Evolutionary conservation across 1,139 yeast genomes (phyloP), one percentile per base, ranked within the genome.

Genomic region (Sugiyamaella novakii): DNA sequence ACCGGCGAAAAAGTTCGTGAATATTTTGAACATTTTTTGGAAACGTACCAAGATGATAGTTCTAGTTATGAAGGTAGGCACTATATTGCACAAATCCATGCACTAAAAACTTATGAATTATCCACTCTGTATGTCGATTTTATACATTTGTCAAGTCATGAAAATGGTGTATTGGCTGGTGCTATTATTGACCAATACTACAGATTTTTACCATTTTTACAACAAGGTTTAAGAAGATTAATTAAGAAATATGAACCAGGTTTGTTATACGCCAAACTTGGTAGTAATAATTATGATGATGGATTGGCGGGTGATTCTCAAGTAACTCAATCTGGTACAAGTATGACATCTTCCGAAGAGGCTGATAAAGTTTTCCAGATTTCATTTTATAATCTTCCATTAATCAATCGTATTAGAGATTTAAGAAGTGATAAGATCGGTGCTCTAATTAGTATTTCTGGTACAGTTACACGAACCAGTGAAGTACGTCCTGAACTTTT

Each of bases 401-500:
- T 88, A 1, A 78, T 86, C 15, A 81, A 87, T 63, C 79, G 96
- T 66, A 86, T 92, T 58, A 80, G 99, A 63, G 98, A 92, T 62
- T 77, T 92, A 51, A 79, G 94, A 60, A 87, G 97, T 1, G 95
- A 87, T 59, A 84, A 84, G 59, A 86, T 92, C 53, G 99, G 98
- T 14, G 76, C 87, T 6, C 75, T 92, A 54, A 77, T 88, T 74
- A 76, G 95, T 10, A 86, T 92, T 30, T 83, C 94, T 31, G 99
- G 98, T 44, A 94, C 99, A 0, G 96, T 94, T 2, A 92, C 98
- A 0, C 78, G 98, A 67, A 89, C 98, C 1, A 86, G 96, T 25
- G 98, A 94, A 70, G 98, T 94, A 12, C 81, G 98, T 53, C 99
- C 99, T 0, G 99, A 94, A 67, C 76, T 92, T 52, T 88, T 78